These are phyloP conservation scores for Nemania sp. DNA, from an alignment of 2,329 filamentous ascomycete genomes.

Conservation along the genomic window DNA sequence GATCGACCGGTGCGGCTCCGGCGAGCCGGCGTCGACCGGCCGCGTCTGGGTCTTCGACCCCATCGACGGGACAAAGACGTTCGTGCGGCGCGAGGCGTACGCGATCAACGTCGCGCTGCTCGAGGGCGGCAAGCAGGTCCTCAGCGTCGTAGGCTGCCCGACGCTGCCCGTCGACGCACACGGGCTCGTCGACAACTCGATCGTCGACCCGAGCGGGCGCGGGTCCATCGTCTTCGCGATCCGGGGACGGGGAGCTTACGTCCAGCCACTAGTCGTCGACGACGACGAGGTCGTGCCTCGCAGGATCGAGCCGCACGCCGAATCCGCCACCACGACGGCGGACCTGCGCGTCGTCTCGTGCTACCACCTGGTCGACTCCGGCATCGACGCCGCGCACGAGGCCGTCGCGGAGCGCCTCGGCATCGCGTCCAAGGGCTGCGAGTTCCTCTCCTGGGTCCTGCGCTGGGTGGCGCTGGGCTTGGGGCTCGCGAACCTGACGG, in stretches of 20 bases:
- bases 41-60: constrained; percentile 64
- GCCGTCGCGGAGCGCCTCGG: constrained; percentile 51
- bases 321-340: constrained; percentile 30
- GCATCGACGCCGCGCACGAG: constrained; percentile 53
- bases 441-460: constrained; percentile 62
- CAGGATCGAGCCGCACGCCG: constrained; percentile 42
- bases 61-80: constrained; percentile 64
- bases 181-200: constrained; percentile 48
- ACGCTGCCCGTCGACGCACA: constrained; percentile 48
- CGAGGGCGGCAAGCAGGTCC: constrained; percentile 53
- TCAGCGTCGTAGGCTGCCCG: constrained; percentile 55
- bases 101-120: constrained; percentile 62
- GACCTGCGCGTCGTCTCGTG: constrained; percentile 53
- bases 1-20: constrained; percentile 56
- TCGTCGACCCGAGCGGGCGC: constrained; percentile 48
- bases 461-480: constrained; percentile 59
- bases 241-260: constrained; percentile 52
- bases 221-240: constrained; percentile 59
- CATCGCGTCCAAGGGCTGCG: constrained; percentile 51
- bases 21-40: constrained; percentile 44
- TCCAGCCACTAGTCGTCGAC: constrained; percentile 46
- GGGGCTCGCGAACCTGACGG: constrained; percentile 57
- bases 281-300: constrained; percentile 31
- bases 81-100: constrained; percentile 58
- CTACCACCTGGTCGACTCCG: constrained; percentile 52